Conservation (phyloP, 2,329 filamentous ascomycete genomes). For the Claviceps spartinae region DNA sequence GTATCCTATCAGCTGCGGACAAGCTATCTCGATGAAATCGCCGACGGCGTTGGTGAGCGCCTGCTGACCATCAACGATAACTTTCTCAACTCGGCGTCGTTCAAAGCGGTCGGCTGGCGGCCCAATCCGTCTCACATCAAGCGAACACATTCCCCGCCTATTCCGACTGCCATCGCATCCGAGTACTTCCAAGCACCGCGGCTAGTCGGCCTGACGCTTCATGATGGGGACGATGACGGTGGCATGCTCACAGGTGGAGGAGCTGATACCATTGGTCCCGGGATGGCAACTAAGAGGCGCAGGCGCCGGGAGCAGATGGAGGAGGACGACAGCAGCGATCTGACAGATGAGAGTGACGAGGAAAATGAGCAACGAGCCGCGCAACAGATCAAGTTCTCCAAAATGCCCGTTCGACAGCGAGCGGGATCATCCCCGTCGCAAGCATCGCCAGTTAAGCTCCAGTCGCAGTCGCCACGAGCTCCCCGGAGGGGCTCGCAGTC, state of each 20-base stretch:
- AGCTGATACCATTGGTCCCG: slow-evolving; percentile 55
- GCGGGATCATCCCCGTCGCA: slow-evolving; percentile 81
- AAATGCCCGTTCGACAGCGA: slow-evolving; percentile 79
- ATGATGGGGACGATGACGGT: slow-evolving; percentile 59
- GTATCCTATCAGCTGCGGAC: slow-evolving; percentile 72
- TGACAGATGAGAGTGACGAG: slow-evolving; percentile 75
- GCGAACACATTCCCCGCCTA: slow-evolving; percentile 73
- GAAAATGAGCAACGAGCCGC: slow-evolving; percentile 62
- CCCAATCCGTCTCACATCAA: slow-evolving; percentile 63
- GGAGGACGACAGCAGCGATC: slow-evolving; percentile 73
- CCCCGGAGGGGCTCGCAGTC: slow-evolving; percentile 56
- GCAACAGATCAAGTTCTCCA: slow-evolving; percentile 89
- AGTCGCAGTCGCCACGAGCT: slow-evolving; percentile 35
- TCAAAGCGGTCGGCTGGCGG: slow-evolving; percentile 72
- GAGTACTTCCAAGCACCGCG: slow-evolving; percentile 71
- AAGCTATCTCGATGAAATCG: slow-evolving; percentile 65
- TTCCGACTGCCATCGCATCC: slow-evolving; percentile 67
- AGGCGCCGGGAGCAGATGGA: slow-evolving; percentile 60
- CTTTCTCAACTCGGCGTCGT: slow-evolving; percentile 66
- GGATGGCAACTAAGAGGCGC: slow-evolving; percentile 52
- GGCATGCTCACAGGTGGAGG: slow-evolving; percentile 57
- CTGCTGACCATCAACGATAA: slow-evolving; percentile 69
- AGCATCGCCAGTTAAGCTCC: slow-evolving; percentile 46
- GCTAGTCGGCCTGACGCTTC: slow-evolving; percentile 47
- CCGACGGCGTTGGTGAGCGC: slow-evolving; percentile 73